Evolutionary conservation across 306 rosid genomes (phyloP).

Genomic region (Rosa rugosa): DNA sequence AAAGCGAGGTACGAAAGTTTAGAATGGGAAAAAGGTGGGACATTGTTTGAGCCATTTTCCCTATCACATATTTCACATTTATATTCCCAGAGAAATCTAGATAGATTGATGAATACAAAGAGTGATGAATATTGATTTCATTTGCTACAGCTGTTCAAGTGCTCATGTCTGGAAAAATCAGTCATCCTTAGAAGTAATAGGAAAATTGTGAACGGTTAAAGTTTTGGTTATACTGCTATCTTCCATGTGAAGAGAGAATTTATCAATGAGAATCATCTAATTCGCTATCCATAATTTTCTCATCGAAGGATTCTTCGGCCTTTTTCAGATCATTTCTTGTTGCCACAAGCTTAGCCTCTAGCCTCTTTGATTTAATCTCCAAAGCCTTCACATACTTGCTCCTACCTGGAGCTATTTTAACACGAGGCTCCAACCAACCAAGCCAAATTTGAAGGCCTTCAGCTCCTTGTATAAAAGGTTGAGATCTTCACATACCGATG

Average conservation of each 20-base stretch:
- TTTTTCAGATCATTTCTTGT: not conserved
- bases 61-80: not conserved
- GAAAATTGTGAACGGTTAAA: not conserved
- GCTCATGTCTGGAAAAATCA: not conserved
- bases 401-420: not conserved
- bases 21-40: too few species aligned
- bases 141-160: not conserved
- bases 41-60: too few species aligned
- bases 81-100: not conserved
- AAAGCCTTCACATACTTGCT: not conserved
- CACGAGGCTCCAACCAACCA: constrained; percentile 2
- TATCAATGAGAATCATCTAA: not conserved
- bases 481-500: not conserved
- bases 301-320: not conserved
- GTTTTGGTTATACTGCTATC: not conserved
- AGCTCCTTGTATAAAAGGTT: not conserved
- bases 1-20: too few species aligned
- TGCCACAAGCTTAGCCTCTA: not conserved
- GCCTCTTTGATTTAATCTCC: not conserved
- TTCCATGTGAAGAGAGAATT: not conserved
- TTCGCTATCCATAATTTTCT: not conserved
- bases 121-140: not conserved
- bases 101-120: not conserved
- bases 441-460: not conserved
- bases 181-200: not conserved